Evolutionary conservation across 2,329 filamentous ascomycete genomes (phyloP), one percentile per base, ranked within the genome.

Genomic region (Colletotrichum ledebouriae): DNA sequence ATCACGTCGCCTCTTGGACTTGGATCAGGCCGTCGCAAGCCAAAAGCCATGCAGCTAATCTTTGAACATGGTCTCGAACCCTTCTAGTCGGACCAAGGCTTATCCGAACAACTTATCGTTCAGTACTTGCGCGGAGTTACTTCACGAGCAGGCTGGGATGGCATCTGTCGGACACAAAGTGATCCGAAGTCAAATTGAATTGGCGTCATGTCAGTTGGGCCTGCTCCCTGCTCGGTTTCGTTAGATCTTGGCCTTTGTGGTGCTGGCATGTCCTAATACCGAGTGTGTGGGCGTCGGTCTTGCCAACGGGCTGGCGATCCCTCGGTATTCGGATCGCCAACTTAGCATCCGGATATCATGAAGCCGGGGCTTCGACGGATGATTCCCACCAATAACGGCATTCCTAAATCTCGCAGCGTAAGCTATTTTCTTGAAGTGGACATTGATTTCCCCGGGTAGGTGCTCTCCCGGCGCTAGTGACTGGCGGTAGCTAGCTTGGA

Each of bases 381-480:
- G 17, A n/a, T 25, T 6, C 58, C 59, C 33, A 20, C 58, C 58
- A 66, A 66, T 66, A 15, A 41, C 13, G 50, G 12, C 13, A 10
- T 29, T 15, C 11, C 11, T 49, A 63, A 34, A 55, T 63, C 49
- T 11, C 25, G 47, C 11, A 41, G 11, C 10, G 49, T 50, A 37
- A 55, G 17, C 25, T 42, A 49, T 42, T 29, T 12, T 37, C 59
- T 41, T 42, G 17, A 49, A n/a, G 17, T 29, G 58, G 49, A 41
- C 12, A 41, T 34, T 63, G 49, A 17, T 66, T n/a, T 25, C 42
- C 49, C 49, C 63, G 63, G 63, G 53, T 63, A n/a, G 20, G 59
- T n/a, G 33, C 41, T 41, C 20, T 20, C 59, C 63, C 63, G 63
- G 50, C 63, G 34, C 59, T 66, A 66, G 58, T 56, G 41, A 58